Conservation (phyloP, 2,329 filamentous ascomycete species). For the Cercospora citrullina region DNA sequence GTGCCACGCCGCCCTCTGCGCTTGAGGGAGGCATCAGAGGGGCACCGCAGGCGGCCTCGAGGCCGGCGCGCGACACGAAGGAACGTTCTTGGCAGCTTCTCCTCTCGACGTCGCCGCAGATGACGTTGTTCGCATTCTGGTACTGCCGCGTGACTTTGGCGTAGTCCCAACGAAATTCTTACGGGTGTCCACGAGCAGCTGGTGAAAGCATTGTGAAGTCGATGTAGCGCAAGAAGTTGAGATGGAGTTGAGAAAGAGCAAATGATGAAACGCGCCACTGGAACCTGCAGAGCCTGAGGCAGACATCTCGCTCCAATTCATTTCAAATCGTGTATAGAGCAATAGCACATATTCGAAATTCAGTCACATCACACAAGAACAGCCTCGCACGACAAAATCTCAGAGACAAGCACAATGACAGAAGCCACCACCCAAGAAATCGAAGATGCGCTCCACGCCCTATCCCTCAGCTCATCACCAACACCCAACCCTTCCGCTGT, state of each 20-base stretch:
- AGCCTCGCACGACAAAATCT: background rate
- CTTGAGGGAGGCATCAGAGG: slow-evolving; percentile 4
- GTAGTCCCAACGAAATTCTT: background rate
- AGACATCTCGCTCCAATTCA: background rate
- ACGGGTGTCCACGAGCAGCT: background rate
- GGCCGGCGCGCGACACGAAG: background rate
- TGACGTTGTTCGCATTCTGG: slow-evolving; percentile 1
- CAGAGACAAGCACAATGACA: background rate
- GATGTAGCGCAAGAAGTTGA: background rate
- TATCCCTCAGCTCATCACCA: background rate
- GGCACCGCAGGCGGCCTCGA: background rate
- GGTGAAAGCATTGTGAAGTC: background rate
- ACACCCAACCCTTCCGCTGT: slow-evolving; percentile 9
- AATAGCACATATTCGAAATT: background rate
- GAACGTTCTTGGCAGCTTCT: slow-evolving; percentile 9
- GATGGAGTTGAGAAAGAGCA: background rate
- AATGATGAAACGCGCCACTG: background rate
- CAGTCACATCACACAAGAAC: background rate
- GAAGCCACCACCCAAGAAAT: background rate
- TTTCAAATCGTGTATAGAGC: background rate
- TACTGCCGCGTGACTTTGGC: slow-evolving; percentile 3
- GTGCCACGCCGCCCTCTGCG: slow-evolving; percentile 6
- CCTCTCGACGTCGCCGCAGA: slow-evolving; percentile 5
- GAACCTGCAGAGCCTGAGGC: background rate
- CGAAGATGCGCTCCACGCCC: background rate